These are phyloP conservation scores for Steccherinum ochraceum DNA, from an alignment of 768 basidiomycete genomes.

Conservation along the genomic window DNA sequence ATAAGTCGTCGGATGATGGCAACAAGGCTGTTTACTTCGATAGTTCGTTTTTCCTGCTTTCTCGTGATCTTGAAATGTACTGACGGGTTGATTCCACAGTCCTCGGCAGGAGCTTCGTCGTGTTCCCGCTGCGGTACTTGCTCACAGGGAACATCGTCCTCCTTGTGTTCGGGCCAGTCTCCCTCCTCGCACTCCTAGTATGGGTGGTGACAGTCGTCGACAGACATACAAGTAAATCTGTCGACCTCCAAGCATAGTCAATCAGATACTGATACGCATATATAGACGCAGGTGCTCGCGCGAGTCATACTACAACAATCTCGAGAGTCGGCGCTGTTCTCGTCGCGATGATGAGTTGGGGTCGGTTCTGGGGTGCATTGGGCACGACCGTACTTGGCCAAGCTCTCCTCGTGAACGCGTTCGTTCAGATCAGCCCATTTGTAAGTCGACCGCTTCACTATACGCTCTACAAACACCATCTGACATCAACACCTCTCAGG, in stretches of 20 bases:
- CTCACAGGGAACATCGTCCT: conserved; percentile 52
- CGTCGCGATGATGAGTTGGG: conserved; percentile 38
- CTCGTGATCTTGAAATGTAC: too few relatives aligned
- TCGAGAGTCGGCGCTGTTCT: conserved; percentile 23
- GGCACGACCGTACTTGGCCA: conserved; percentile 39
- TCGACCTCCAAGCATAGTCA: too few relatives aligned
- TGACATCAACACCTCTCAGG: conserved; percentile 33
- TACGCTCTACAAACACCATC: background rate
- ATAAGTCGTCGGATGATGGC: conserved; percentile 16
- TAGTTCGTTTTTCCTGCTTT: too few relatives aligned
- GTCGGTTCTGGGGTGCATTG: conserved; percentile 59
- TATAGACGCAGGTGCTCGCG: too few relatives aligned
- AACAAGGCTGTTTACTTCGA: conserved; percentile 62
- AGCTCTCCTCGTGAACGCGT: conserved; percentile 39
- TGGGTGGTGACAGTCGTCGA: conserved; percentile 24
- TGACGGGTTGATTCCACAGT: conserved; percentile 39
- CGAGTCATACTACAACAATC: too few relatives aligned
- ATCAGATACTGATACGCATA: too few relatives aligned
- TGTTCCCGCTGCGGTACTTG: conserved; percentile 47
- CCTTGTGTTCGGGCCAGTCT: conserved; percentile 55
- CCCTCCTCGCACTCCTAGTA: conserved; percentile 39
- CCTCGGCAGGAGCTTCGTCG: conserved; percentile 46
- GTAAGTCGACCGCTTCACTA: conserved; percentile 33
- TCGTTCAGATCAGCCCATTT: conserved; percentile 54
- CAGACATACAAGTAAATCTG: conserved; percentile 13